These are phyloP conservation scores for Fonsecaea nubica DNA, from an alignment of 2,329 filamentous ascomycete genomes.

Conservation along the genomic window DNA sequence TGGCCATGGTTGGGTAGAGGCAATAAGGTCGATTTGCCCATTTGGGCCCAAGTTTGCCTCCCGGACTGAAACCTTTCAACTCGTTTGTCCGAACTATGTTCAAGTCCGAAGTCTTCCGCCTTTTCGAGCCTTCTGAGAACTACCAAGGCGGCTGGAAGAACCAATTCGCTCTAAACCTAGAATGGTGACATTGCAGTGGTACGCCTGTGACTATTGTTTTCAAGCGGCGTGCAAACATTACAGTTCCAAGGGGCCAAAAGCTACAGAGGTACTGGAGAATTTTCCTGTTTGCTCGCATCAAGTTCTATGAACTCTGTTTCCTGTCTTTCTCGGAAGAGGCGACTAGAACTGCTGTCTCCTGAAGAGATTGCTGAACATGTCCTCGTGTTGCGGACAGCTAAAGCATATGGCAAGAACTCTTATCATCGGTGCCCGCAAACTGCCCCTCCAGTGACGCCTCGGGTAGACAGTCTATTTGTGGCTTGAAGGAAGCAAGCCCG, in stretches of 20 bases:
- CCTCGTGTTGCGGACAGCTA: constrained; percentile 1
- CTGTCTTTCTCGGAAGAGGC: not conserved
- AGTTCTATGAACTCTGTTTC: not conserved
- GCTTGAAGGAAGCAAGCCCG: not conserved
- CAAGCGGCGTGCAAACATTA: not conserved
- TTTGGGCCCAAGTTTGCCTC: constrained; percentile 3
- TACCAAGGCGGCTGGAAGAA: not conserved
- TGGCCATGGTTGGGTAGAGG: not conserved
- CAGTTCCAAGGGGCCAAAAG: not conserved
- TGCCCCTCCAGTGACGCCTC: constrained; percentile 1
- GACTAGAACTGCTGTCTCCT: not conserved
- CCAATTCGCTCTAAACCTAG: not conserved
- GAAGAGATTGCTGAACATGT: not conserved
- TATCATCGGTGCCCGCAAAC: constrained; percentile 1
- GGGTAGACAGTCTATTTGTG: not conserved
- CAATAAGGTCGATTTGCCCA: not conserved
- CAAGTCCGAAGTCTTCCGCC: not conserved
- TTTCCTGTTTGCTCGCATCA: constrained; percentile 2
- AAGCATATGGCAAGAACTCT: constrained; percentile 10
- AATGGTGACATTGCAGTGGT: not conserved
- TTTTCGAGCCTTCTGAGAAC: not conserved
- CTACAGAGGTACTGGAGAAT: not conserved
- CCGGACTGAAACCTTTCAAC: not conserved
- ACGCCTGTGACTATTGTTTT: not conserved
- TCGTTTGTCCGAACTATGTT: not conserved